Evolutionary conservation across 805 yeast species (phyloP).

Genomic region (Ogataea pignaliae): DNA sequence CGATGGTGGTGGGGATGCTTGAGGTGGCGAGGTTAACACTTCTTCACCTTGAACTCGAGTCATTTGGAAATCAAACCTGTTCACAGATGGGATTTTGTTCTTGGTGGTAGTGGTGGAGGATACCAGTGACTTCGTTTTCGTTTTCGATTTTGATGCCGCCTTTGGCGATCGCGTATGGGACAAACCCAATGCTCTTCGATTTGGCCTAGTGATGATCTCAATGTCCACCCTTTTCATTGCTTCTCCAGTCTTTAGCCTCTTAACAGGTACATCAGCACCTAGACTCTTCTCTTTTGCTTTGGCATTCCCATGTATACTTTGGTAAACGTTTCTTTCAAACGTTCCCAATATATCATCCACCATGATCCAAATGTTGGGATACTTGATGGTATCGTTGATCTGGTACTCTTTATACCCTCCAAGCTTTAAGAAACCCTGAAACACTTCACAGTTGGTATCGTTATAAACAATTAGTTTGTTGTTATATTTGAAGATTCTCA

Average conservation of each 20-base stretch:
- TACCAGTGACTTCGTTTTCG: too few species aligned
- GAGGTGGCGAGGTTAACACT: too few species aligned
- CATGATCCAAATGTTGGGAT: slow-evolving; percentile 23
- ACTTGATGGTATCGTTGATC: slow-evolving; percentile 27
- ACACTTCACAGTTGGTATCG: slow-evolving; percentile 26
- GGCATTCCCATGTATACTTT: slow-evolving; percentile 5
- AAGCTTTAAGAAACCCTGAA: slow-evolving; percentile 19
- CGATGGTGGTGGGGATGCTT: too few species aligned
- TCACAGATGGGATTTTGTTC: too few species aligned
- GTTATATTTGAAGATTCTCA: slow-evolving; percentile 44
- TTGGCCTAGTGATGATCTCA: too few species aligned
- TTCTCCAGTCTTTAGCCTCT: background rate
- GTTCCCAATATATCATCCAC: slow-evolving; percentile 27
- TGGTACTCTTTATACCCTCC: slow-evolving; percentile 29
- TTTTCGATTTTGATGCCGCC: too few species aligned
- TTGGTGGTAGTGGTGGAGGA: too few species aligned
- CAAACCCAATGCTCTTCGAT: too few species aligned
- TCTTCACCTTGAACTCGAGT: too few species aligned
- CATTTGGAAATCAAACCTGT: too few species aligned
- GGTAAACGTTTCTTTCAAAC: slow-evolving; percentile 36
- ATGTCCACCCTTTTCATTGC: background rate
- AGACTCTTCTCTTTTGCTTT: background rate
- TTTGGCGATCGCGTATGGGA: too few species aligned
- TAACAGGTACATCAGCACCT: background rate
- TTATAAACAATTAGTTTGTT: slow-evolving; percentile 41